Evolutionary conservation across 768 basidiomycete genomes (phyloP).

Genomic region (Phylloporus rhodoxanthus): DNA sequence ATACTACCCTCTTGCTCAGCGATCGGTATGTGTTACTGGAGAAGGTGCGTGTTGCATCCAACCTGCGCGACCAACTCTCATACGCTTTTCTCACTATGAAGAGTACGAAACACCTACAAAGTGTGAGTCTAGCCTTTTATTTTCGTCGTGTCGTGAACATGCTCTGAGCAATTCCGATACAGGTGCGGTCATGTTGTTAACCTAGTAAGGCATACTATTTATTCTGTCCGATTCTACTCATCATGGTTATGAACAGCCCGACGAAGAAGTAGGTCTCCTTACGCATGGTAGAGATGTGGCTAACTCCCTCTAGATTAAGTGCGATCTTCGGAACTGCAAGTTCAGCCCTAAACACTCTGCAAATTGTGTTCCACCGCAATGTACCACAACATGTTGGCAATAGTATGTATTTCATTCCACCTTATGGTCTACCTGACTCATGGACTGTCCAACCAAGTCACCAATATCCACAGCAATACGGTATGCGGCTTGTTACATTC

Average conservation of each 20-base stretch:
- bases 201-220: conserved; percentile 33
- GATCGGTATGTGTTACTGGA: conserved; percentile 51
- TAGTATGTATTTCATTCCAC: conserved; percentile 42
- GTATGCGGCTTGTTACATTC: conserved; percentile 28
- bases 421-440: conserved; percentile 9
- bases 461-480: conserved; percentile 64
- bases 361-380: conserved; percentile 45
- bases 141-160: neutral
- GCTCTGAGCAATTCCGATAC: conserved; percentile 3
- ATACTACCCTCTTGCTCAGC: conserved; percentile 5
- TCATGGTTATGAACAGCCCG: conserved; percentile 36
- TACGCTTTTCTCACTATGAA: conserved; percentile 19
- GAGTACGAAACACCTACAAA: conserved; percentile 53
- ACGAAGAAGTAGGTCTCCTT: conserved; percentile 44
- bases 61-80: conserved; percentile 15
- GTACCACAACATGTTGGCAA: conserved; percentile 60
- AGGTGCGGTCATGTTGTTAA: conserved; percentile 54
- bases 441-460: conserved; percentile 32
- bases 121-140: conserved; percentile 31
- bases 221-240: conserved; percentile 6
- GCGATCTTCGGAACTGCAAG: conserved; percentile 53
- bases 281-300: conserved; percentile 1
- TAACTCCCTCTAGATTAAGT: conserved; percentile 48
- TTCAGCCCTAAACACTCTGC: conserved; percentile 55
- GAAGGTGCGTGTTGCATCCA: conserved; percentile 40